Percentiles rank a stretch among this genome's conserved stretches.
Conservation (phyloP, 352 stramenopile genomes). For the Globisporangium nodosum region DNA sequence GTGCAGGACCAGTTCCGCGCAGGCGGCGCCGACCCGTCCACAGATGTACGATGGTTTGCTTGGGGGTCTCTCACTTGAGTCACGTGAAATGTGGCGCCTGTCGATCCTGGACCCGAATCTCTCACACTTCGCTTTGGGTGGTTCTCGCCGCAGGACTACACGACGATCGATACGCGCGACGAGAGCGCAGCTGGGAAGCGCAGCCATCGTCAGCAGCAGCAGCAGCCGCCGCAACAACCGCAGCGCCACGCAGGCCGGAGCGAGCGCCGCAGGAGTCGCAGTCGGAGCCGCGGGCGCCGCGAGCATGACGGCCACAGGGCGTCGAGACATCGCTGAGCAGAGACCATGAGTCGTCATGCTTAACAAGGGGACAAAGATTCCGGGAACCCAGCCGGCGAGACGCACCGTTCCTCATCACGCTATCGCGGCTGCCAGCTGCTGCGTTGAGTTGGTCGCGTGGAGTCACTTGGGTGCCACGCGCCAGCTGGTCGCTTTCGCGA, state of each 20-base stretch:
- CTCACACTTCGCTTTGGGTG: not conserved
- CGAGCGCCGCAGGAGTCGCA: conserved; percentile 2
- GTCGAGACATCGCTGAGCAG: not conserved
- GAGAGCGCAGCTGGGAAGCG: conserved; percentile 2
- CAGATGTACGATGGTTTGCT: conserved; percentile 30
- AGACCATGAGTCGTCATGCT: not conserved
- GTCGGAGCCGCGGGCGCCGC: not conserved
- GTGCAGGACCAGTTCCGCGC: conserved; percentile 70
- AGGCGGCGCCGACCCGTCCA: conserved; percentile 31
- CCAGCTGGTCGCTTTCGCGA: not conserved
- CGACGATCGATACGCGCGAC: conserved; percentile 57
- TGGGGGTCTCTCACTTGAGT: not conserved
- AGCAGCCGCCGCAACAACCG: not conserved
- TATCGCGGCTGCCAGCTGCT: not conserved
- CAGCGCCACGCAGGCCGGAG: not conserved
- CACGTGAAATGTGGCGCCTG: not conserved
- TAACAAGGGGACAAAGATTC: not conserved
- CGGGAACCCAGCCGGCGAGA: not conserved
- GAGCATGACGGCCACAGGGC: not conserved
- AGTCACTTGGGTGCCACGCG: not conserved
- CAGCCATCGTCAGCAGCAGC: not conserved
- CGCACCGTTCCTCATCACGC: not conserved
- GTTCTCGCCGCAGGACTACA: conserved; percentile 44
- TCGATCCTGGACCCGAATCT: not conserved
- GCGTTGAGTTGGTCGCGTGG: not conserved